Base-by-base conservation (phyloP, 331 rosid species). In the Stylosanthes scabra region DNA sequence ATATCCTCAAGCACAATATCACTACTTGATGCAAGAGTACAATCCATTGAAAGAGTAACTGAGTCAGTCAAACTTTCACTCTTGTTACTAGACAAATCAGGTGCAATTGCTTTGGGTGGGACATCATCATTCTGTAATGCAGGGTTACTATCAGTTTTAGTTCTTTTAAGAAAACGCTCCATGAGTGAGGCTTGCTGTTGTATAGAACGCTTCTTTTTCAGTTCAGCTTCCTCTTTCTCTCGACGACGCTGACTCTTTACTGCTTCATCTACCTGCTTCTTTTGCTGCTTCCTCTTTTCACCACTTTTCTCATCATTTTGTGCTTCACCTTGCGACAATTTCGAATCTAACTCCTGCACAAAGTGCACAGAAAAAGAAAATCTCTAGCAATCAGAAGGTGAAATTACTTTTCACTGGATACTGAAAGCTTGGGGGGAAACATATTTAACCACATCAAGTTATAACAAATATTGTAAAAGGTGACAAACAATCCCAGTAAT, bases 91-190 rank as follows among this genome's bases (percentile, higher is more conserved):
- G 69, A 47, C 5, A 63, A 60, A 64, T 78, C 87, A 56, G 82
- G 45, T 44, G 74, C 52, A 7, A 71, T 55, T 73, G 67, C 69
- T 81, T 84, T 84, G 55, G 77, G 28, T 76, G 83, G 60, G 46
- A 85, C 74, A n/a, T 78, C 67, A 5, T 85, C 90, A 56, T 64
- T 74, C 76, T 78, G 77, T 46, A 58, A 55, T 39, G 73, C 59
- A 7, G 80, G 83, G 46, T 62, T 51, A 7, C 57, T 14, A 51
- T 51, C 74, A 41, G 80, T 59, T 90, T 86, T 95, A 74, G 73
- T 50, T 78, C 77, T 90, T 81, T 88, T 92, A 47, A 95, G 83
- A 80, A 95, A 95, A 14, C 93, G 97, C 49, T 95, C 97, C 99
- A 95, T 95, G 5, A 95, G 75, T 10, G 97, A 90, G 66, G 83